These are phyloP conservation scores for Phaeodactylum tricornutum DNA, from an alignment of 108 stramenopile species.

Conservation along the genomic window DNA sequence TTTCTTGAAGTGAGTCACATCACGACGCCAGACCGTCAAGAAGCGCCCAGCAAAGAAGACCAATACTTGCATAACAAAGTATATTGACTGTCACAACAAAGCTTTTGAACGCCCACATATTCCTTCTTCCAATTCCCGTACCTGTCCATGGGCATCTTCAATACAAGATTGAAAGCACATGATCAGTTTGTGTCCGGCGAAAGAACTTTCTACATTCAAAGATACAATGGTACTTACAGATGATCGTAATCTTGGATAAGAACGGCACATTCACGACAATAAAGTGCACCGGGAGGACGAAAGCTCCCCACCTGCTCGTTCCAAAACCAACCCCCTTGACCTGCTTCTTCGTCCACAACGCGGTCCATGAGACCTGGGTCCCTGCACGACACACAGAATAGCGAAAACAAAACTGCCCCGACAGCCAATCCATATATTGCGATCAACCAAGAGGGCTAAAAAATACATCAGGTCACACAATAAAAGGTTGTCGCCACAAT, in stretches of 20 bases:
- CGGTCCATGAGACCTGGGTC: conserved; percentile 83
- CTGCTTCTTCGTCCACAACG: conserved; percentile 76
- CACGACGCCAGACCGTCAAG: conserved; percentile 24
- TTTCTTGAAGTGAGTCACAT: too few species aligned
- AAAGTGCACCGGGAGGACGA: conserved; percentile 82
- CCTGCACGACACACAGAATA: conserved; percentile 77
- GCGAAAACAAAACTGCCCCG: conserved; percentile 41
- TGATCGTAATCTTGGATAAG: conserved; percentile 81
- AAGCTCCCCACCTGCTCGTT: conserved; percentile 87
- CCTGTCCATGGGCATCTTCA: conserved; percentile 53
- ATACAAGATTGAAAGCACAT: conserved; percentile 22
- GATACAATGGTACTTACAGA: conserved; percentile 25
- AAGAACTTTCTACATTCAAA: background rate
- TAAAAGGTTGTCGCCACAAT: background rate
- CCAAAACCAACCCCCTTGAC: conserved; percentile 83
- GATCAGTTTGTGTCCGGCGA: background rate
- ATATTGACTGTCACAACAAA: conserved; percentile 81
- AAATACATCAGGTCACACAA: background rate
- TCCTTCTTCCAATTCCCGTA: conserved; percentile 76
- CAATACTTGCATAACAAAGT: conserved; percentile 77
- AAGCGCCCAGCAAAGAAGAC: conserved; percentile 47
- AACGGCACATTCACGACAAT: conserved; percentile 45
- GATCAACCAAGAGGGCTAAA: conserved; percentile 64
- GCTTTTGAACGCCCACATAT: conserved; percentile 57
- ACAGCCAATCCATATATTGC: conserved; percentile 64